A percentile compares a stretch with the other conserved stretches of the same genome.
Evolutionary conservation across 2,329 filamentous ascomycete species (phyloP).

Genomic region (Beauveria brongniartii): DNA sequence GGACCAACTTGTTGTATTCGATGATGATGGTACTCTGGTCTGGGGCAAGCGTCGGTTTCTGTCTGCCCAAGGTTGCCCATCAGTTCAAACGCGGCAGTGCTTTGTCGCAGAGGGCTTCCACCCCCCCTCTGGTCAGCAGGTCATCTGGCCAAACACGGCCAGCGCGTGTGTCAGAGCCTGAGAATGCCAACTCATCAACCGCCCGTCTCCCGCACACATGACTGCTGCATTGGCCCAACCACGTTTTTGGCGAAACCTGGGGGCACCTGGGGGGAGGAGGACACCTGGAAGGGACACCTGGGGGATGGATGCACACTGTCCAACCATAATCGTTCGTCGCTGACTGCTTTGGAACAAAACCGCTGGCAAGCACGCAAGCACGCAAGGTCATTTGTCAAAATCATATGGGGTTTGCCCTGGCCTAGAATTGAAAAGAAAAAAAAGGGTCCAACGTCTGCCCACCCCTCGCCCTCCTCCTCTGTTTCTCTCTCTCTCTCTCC

Average conservation of each 20-base stretch:
- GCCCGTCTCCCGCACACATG: slow-evolving; percentile 1
- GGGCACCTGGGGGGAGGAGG: not conserved
- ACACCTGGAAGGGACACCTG: not conserved
- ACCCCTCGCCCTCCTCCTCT: not conserved
- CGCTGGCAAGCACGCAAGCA: not conserved
- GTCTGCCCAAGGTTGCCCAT: too few species aligned
- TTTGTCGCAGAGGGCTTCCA: not conserved
- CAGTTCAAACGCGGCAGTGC: too few species aligned
- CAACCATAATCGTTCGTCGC: not conserved
- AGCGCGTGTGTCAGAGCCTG: slow-evolving; percentile 2
- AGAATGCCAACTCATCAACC: slow-evolving; percentile 6
- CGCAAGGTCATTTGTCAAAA: slow-evolving; percentile 8
- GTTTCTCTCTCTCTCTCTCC: too few species aligned
- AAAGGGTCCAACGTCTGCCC: not conserved
- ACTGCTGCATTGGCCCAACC: slow-evolving; percentile 3
- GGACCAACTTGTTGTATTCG: too few species aligned
- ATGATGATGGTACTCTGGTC: too few species aligned
- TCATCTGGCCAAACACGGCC: slow-evolving; percentile 6
- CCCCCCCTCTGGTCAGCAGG: slow-evolving; percentile 1
- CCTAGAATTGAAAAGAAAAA: too few species aligned
- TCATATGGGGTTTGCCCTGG: not conserved
- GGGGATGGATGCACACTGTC: not conserved
- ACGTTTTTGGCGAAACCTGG: slow-evolving; percentile 4
- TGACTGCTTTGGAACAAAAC: not conserved
- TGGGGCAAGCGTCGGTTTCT: too few species aligned